Conservation (phyloP, 208 protist species). For the Trypanosoma lewisi region DNA sequence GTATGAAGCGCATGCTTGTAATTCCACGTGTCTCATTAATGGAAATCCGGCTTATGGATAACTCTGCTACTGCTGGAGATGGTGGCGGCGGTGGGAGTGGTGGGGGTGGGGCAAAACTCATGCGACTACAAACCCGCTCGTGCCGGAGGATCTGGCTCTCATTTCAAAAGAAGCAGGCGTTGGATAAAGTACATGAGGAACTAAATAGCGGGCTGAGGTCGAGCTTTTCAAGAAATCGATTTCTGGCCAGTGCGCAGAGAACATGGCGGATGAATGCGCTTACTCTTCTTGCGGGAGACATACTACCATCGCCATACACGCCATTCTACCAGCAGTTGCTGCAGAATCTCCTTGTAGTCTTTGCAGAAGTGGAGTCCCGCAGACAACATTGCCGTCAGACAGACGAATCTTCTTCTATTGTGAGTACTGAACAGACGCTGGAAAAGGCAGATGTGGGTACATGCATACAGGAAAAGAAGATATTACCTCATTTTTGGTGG, state of each 20-base stretch:
- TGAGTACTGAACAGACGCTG: too few relatives aligned
- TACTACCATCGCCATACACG: slow-evolving; percentile 28
- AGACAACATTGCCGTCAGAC: neutral
- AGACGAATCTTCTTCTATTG: too few relatives aligned
- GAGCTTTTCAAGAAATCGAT: slow-evolving; percentile 35
- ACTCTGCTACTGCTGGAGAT: too few relatives aligned
- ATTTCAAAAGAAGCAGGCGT: slow-evolving; percentile 2
- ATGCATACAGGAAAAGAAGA: neutral
- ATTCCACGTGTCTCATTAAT: slow-evolving; percentile 25
- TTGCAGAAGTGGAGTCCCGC: slow-evolving; percentile 21
- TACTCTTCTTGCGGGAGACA: slow-evolving; percentile 32
- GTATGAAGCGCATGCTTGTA: slow-evolving; percentile 12
- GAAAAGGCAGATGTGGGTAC: neutral
- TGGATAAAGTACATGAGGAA: neutral
- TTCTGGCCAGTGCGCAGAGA: slow-evolving; percentile 45
- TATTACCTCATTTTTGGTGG: slow-evolving; percentile 30
- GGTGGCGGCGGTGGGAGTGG: too few relatives aligned
- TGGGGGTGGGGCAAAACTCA: neutral
- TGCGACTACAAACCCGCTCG: slow-evolving; percentile 22
- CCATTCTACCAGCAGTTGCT: slow-evolving; percentile 40
- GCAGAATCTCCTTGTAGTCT: slow-evolving; percentile 39
- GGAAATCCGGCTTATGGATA: neutral
- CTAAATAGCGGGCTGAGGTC: neutral
- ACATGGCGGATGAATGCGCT: slow-evolving; percentile 42
- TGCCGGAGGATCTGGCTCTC: slow-evolving; percentile 22